Percentiles rank a stretch among this genome's conserved stretches.
Conservation (phyloP, 768 basidiomycete genomes). For the Boletus huronensis region DNA sequence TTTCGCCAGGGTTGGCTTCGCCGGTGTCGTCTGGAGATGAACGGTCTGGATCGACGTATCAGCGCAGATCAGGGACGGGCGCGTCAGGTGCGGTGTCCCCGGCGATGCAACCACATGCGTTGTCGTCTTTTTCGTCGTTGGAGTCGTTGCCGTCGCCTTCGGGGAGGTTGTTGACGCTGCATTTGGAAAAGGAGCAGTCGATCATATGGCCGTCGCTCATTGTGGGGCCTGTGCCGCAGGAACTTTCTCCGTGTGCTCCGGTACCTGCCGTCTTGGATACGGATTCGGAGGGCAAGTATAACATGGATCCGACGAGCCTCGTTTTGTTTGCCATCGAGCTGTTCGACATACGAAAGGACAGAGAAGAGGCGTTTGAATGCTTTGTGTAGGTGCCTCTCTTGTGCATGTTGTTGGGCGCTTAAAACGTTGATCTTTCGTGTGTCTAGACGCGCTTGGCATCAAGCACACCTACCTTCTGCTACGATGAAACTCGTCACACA, state of each 20-base stretch:
- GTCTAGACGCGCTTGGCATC: constrained; percentile 76
- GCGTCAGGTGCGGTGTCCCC: constrained; percentile 58
- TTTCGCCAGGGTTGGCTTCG: constrained; percentile 61
- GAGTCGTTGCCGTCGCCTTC: constrained; percentile 63
- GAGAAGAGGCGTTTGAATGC: constrained; percentile 77
- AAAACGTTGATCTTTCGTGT: neutral
- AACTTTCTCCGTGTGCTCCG: constrained; percentile 49
- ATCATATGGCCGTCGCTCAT: constrained; percentile 82
- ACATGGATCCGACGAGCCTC: constrained; percentile 85
- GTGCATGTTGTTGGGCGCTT: neutral
- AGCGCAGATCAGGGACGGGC: constrained; percentile 22
- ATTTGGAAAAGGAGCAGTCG: constrained; percentile 76
- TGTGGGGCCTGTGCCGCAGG: constrained; percentile 64
- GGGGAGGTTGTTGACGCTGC: constrained; percentile 71
- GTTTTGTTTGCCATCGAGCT: constrained; percentile 67
- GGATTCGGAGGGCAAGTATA: constrained; percentile 57
- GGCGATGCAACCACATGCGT: constrained; percentile 49
- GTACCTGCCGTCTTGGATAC: constrained; percentile 53
- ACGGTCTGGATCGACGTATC: constrained; percentile 23
- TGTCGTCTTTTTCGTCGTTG: constrained; percentile 74
- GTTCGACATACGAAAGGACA: constrained; percentile 70
- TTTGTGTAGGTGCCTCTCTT: constrained; percentile 54
- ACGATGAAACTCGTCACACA: constrained; percentile 75
- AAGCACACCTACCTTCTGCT: constrained; percentile 68
- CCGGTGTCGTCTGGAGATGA: constrained; percentile 61